Evolutionary conservation across 192 early-diverging fungal genomes (phyloP).

Genomic region (Coemansia nantahalensis): DNA sequence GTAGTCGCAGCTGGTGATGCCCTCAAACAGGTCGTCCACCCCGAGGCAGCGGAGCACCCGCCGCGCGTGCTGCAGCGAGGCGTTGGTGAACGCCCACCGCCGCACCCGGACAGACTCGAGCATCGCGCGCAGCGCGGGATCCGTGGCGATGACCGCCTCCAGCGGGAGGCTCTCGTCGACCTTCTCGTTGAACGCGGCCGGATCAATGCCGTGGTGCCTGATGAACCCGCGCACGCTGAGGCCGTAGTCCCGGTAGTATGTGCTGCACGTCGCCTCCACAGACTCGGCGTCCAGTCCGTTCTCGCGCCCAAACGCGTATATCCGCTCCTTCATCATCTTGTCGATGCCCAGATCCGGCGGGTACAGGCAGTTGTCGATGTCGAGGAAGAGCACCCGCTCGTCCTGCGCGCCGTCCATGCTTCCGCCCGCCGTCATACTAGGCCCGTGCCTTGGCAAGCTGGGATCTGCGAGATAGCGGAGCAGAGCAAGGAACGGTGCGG

Average conservation of each 20-base stretch:
- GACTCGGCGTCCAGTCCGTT: slow-evolving; percentile 58
- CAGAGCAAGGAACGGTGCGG: too few species aligned
- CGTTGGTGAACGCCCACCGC: slow-evolving; percentile 82
- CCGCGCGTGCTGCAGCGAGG: slow-evolving; percentile 64
- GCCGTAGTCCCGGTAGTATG: slow-evolving; percentile 70
- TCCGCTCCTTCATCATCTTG: slow-evolving; percentile 58
- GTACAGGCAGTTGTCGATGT: slow-evolving; percentile 81
- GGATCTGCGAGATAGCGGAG: too few species aligned
- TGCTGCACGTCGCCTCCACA: slow-evolving; percentile 51
- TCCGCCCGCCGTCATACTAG: background rate
- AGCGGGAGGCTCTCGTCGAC: slow-evolving; percentile 70
- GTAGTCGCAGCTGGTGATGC: slow-evolving; percentile 76
- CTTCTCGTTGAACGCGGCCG: slow-evolving; percentile 60
- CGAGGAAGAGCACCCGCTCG: slow-evolving; percentile 66
- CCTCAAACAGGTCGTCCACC: slow-evolving; percentile 71
- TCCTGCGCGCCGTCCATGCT: slow-evolving; percentile 5
- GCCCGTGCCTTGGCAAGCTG: too few species aligned
- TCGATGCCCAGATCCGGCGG: slow-evolving; percentile 54
- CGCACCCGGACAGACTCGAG: slow-evolving; percentile 54
- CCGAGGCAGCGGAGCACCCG: slow-evolving; percentile 63
- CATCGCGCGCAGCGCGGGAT: slow-evolving; percentile 63
- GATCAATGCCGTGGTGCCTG: slow-evolving; percentile 66
- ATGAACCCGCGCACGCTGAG: slow-evolving; percentile 69
- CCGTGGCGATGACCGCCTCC: slow-evolving; percentile 59
- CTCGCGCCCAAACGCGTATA: slow-evolving; percentile 58